These are phyloP conservation scores for Amanita exitialis DNA, from an alignment of 768 basidiomycete species.

Conservation along the genomic window DNA sequence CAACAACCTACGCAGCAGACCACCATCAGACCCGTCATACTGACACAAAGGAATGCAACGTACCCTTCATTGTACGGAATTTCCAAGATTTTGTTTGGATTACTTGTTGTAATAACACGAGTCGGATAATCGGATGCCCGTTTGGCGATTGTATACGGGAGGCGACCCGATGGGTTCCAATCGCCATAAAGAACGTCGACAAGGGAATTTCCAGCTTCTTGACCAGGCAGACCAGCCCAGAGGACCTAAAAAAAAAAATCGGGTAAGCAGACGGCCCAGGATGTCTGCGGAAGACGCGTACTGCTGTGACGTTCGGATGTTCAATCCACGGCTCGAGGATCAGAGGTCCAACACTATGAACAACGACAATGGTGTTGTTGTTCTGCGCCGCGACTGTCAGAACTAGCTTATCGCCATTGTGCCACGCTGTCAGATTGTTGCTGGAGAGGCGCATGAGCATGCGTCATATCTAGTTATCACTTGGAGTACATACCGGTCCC, in stretches of 20 bases:
- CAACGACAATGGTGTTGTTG: slow-evolving; percentile 65
- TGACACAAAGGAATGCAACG: slow-evolving; percentile 7
- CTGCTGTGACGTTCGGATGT: slow-evolving; percentile 63
- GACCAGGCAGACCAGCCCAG: slow-evolving; percentile 62
- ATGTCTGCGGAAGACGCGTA: slow-evolving; percentile 22
- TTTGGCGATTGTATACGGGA: slow-evolving; percentile 74
- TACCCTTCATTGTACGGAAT: slow-evolving; percentile 53
- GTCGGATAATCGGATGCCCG: slow-evolving; percentile 46
- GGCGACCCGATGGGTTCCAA: slow-evolving; percentile 56
- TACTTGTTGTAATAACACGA: slow-evolving; percentile 29
- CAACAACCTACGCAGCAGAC: slow-evolving; percentile 26
- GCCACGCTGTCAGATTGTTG: slow-evolving; percentile 68
- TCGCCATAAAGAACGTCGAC: slow-evolving; percentile 62
- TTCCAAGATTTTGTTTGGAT: slow-evolving; percentile 26
- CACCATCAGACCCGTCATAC: not conserved
- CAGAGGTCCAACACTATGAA: slow-evolving; percentile 52
- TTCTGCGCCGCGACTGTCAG: slow-evolving; percentile 55
- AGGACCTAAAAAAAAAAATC: slow-evolving; percentile 25
- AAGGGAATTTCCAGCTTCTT: slow-evolving; percentile 64
- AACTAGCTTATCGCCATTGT: slow-evolving; percentile 62
- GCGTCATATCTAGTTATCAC: not conserved
- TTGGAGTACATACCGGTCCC: slow-evolving; percentile 42
- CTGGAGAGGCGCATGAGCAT: slow-evolving; percentile 14
- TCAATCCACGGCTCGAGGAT: slow-evolving; percentile 61
- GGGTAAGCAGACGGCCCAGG: slow-evolving; percentile 5